Conservation (phyloP, 2,329 filamentous ascomycete genomes). For the Sphaerulina populicola region DNA sequence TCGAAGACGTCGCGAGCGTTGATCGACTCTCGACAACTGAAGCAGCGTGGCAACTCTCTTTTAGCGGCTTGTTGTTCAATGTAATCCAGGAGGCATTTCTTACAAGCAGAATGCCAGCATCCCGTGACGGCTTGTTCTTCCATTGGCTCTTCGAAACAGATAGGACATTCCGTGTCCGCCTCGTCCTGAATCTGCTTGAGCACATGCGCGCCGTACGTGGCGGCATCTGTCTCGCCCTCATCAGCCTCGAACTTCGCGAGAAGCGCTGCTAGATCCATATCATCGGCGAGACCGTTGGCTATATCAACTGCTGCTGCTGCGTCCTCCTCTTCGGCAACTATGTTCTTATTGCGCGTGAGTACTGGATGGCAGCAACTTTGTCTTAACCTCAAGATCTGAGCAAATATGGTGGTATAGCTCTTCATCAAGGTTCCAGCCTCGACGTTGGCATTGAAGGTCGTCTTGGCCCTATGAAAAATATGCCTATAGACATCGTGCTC, state of each 20-base stretch:
- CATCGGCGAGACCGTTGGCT: conserved; percentile 73
- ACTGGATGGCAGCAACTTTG: conserved; percentile 93
- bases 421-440: conserved; percentile 90
- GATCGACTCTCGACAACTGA: conserved; percentile 79
- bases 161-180: conserved; percentile 78
- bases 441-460: conserved; percentile 75
- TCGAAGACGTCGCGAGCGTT: conserved; percentile 83
- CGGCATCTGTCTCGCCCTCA: conserved; percentile 50
- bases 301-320: conserved; percentile 70
- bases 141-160: conserved; percentile 95
- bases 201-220: conserved; percentile 75
- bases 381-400: conserved; percentile 83
- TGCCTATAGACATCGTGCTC: conserved; percentile 90
- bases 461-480: conserved; percentile 74
- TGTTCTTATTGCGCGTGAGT: conserved; percentile 72
- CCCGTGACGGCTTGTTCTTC: conserved; percentile 86
- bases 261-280: conserved; percentile 86
- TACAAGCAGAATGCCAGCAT: conserved; percentile 97
- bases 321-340: conserved; percentile 82
- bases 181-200: conserved; percentile 87
- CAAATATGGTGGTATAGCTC: conserved; percentile 93
- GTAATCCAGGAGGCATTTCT: conserved; percentile 80
- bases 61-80: conserved; percentile 79
- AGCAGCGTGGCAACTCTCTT: conserved; percentile 69
- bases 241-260: conserved; percentile 71